phyloP scores from a whole-genome alignment of 805 yeast species.

The Blastobotrys americana region DNA sequence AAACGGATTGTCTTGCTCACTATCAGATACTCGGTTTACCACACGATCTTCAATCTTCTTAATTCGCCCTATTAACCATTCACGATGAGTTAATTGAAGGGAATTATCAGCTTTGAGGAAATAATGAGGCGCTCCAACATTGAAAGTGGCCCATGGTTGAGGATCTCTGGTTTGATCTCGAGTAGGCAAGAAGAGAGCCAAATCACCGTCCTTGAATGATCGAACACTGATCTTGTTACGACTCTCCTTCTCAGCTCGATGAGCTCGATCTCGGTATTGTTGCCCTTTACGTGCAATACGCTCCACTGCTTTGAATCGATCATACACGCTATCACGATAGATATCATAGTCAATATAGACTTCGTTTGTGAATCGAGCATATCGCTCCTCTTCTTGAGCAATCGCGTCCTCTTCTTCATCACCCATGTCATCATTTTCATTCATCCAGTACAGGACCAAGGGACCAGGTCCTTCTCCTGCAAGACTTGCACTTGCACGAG shows the following conservation, averaged over 20 bases:
- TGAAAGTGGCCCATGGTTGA: slow-evolving; percentile 90
- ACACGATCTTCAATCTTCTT: slow-evolving; percentile 45
- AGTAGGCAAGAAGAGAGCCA: slow-evolving; percentile 82
- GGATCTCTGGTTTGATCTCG: slow-evolving; percentile 38
- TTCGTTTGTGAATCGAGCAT: slow-evolving; percentile 22
- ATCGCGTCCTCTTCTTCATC: slow-evolving; percentile 8
- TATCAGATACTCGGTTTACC: slow-evolving; percentile 38
- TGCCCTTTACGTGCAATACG: slow-evolving; percentile 78
- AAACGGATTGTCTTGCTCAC: slow-evolving; percentile 54
- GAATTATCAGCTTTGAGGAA: slow-evolving; percentile 49
- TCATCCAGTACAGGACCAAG: slow-evolving; percentile 43
- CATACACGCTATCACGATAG: slow-evolving; percentile 44
- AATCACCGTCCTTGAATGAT: slow-evolving; percentile 63
- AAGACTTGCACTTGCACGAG: slow-evolving; percentile 2
- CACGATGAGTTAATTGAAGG: slow-evolving; percentile 40
- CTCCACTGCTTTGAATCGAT: slow-evolving; percentile 85
- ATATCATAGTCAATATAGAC: slow-evolving; percentile 34
- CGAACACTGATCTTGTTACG: slow-evolving; percentile 57
- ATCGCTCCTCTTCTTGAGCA: slow-evolving; percentile 12
- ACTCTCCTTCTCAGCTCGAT: slow-evolving; percentile 26
- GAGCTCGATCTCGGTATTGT: slow-evolving; percentile 34
- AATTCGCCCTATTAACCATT: slow-evolving; percentile 79
- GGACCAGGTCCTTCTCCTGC: slow-evolving; percentile 12
- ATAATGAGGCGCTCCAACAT: slow-evolving; percentile 80
- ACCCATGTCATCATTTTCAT: slow-evolving; percentile 28